A percentile compares a stretch with the other conserved stretches of the same genome.
phyloP scores from a whole-genome alignment of 2,329 filamentous ascomycete genomes.

The Nigrograna mackinnonii region DNA sequence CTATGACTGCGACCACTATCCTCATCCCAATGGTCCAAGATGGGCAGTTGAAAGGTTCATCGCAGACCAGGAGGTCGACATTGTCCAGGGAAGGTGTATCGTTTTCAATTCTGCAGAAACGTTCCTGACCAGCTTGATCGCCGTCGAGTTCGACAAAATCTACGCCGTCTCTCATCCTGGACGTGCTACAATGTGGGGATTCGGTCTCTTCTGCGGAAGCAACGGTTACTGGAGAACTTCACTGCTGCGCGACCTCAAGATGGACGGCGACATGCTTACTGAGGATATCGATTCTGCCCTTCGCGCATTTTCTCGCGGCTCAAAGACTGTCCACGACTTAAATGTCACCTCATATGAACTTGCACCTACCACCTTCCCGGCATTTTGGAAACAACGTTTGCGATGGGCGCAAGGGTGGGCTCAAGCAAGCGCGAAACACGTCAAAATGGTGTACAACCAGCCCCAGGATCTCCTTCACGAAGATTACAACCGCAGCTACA shows the following conservation, averaged over 20 bases:
- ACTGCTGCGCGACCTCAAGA: slow-evolving; percentile 50
- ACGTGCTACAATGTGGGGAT: slow-evolving; percentile 50
- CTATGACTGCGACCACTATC: slow-evolving; percentile 56
- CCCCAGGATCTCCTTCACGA: slow-evolving; percentile 33
- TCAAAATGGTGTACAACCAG: slow-evolving; percentile 47
- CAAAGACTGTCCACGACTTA: slow-evolving; percentile 51
- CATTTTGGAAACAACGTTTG: slow-evolving; percentile 56
- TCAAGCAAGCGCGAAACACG: slow-evolving; percentile 50
- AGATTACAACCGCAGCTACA: slow-evolving; percentile 37
- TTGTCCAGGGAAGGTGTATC: slow-evolving; percentile 55
- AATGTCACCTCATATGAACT: slow-evolving; percentile 55
- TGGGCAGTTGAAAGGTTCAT: slow-evolving; percentile 55
- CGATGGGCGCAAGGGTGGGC: slow-evolving; percentile 56
- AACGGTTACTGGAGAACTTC: slow-evolving; percentile 54
- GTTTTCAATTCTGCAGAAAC: slow-evolving; percentile 52
- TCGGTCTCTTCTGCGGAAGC: slow-evolving; percentile 54
- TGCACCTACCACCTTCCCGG: slow-evolving; percentile 47
- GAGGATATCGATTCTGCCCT: slow-evolving; percentile 56
- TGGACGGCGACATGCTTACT: slow-evolving; percentile 55
- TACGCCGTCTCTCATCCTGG: slow-evolving; percentile 56
- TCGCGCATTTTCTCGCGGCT: slow-evolving; percentile 48
- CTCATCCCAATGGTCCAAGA: slow-evolving; percentile 52
- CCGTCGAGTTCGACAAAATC: slow-evolving; percentile 57
- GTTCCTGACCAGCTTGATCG: slow-evolving; percentile 51
- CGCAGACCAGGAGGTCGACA: slow-evolving; percentile 46